Evolutionary conservation across 257 asterid species (phyloP), one percentile per base, ranked within the genome.

Genomic region (Przewalskia tangutica): DNA sequence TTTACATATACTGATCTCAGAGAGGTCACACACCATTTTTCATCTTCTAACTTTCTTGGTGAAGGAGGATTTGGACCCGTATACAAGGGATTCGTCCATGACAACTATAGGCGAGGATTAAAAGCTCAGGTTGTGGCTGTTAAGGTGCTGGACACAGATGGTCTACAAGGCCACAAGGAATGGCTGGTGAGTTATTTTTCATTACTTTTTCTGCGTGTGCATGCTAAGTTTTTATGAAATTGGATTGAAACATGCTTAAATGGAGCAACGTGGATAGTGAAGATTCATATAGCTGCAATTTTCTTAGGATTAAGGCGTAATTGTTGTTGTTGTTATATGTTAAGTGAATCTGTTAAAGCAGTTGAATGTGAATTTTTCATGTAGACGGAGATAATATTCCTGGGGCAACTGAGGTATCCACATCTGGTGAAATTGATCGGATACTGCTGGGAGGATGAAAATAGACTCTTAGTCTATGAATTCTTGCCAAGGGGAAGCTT

Each of bases 141-240:
- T 79, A 79, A 79, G 71, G 59, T 79, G 12, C 71, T 79, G 1
- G 82, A 79, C 38, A 79, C 82, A 12, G 75, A 79, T 12, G 82
- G 82, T 63, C 58, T 79, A 44, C 82, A 79, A 79, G 82, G 82
- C 20, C 82, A 79, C 75, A 79, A 63, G 71, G 82, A 79, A 79
- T 79, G 82, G 82, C 75, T 79, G 67, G 82, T 79, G 14, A 56
- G 82, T 60, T 55, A 4, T n/a, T 63, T 56, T 54, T 5, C 68
- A 2, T 77, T 34, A 17, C 27, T 40, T 77, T 9, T 7, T 48
- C 0, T 53, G 50, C 6, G 38, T 10, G 17, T 18, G 73, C 73
- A 32, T 65, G 9, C 23, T 55, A 55, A 16, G 23, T 16, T 16
- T 55, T 55, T 16, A 55, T 17, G 27, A 56, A 16, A 17, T 56